Base-by-base conservation (phyloP, 2,329 filamentous ascomycete species). In the Talaromyces sp. region DNA sequence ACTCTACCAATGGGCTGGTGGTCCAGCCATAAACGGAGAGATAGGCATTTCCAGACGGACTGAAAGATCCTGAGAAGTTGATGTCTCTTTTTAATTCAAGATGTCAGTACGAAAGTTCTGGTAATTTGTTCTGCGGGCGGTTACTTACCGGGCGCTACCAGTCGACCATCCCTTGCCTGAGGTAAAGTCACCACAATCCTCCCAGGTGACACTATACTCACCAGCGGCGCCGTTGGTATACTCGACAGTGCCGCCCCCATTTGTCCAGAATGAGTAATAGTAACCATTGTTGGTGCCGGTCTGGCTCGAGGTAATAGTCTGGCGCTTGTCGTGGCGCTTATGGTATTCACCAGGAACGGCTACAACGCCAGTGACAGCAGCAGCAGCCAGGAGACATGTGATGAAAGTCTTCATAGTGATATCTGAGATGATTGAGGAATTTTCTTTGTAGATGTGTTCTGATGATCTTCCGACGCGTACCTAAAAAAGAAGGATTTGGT, bases 91-190 rank as follows among this genome's bases (percentile, higher is more conserved):
- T n/a, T n/a, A n/a, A n/a, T n/a, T n/a, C n/a, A n/a, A n/a, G n/a
- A n/a, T n/a, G n/a, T n/a, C n/a, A n/a, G n/a, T n/a, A n/a, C n/a
- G n/a, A n/a, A n/a, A n/a, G n/a, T n/a, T n/a, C n/a, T n/a, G n/a
- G n/a, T n/a, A n/a, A n/a, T n/a, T n/a, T n/a, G n/a, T n/a, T n/a
- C n/a, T n/a, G n/a, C n/a, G n/a, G n/a, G n/a, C n/a, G 11, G 30
- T 55, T 2, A 19, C 70, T 53, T 75, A 83, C 80, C 78, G 73
- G 27, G 72, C 67, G 52, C 67, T 75, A 41, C 82, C 82, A 16
- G 81, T 77, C 51, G 77, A 77, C 81, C 82, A 85, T 35, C 83
- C 82, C 69, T 84, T 85, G 29, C 82, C 83, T 52, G 74, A 49
- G 8, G 52, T 54, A 16, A 59, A 59, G 44, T 59, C 52, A 22